Base-by-base conservation (phyloP, 805 yeast genomes). In the Kregervanrija pseudodelftensis region DNA sequence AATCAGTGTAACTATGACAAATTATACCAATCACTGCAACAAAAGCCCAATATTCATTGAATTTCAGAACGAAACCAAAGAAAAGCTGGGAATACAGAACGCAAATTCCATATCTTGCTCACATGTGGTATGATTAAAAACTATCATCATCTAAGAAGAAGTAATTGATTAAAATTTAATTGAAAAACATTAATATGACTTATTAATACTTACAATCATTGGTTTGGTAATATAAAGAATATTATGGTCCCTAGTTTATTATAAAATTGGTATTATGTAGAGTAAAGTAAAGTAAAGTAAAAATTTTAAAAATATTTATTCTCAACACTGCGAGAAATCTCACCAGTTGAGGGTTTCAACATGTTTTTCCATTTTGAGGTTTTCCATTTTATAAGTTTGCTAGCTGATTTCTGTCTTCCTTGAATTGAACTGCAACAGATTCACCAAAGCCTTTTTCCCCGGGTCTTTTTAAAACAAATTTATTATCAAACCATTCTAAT, bases 1-100 rank as follows among this genome's bases (percentile, higher is more conserved):
- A 37, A 47, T 82, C 90, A 82, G 90, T 82, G 90, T 83, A 83
- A 83, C 90, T 84, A 84, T 84, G 90, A 84, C 91, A 73, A 70
- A 71, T 65, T 60, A 70, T 82, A 77, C 85, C 82, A 63, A 68
- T 77, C 82, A 77, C 69, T 56, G 79, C 80, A 68, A 58, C 60
- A 55, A 65, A 65, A 61, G 55, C 63, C 73, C 28, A 22, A 22
- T 22, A 22, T 22, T 69, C 75, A 73, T 78, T 79, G 72, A 73
- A 44, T 39, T 34, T 58, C 67, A 70, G 66, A 65, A 66, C 68
- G 64, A 56, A 49, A 33, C n/a, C 9, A 22, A n/a, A 31, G 37
- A 31, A 41, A 45, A 33, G 9, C 11, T 39, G 49, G 53, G 42
- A 41, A 42, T 40, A 44, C 33, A 39, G 43, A 22, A 44, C 51